Evolutionary conservation across 257 asterid species (phyloP).

Genomic region (Primulina tabacum): DNA sequence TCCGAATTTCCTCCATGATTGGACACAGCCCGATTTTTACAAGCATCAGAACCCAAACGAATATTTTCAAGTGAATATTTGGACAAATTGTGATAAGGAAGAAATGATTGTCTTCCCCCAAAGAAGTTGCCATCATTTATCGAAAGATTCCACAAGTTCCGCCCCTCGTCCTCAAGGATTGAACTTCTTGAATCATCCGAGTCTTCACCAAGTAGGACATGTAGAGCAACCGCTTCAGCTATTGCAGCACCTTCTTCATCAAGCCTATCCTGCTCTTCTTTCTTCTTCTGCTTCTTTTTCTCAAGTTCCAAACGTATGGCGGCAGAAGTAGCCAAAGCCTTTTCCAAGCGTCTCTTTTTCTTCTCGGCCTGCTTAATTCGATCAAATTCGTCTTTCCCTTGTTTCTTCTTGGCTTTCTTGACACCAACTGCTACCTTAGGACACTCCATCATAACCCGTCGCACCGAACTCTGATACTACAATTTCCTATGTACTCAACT

Average conservation of each 20-base stretch:
- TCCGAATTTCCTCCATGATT: constrained; percentile 30
- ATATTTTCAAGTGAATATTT: constrained; percentile 35
- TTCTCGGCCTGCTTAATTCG: constrained; percentile 87
- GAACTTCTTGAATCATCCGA: constrained; percentile 49
- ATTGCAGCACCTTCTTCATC: constrained; percentile 86
- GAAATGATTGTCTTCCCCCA: constrained; percentile 30
- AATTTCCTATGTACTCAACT: constrained; percentile 15
- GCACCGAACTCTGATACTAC: constrained; percentile 21
- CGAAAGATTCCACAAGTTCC: constrained; percentile 44
- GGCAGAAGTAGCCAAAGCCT: constrained; percentile 86
- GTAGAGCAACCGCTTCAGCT: constrained; percentile 87
- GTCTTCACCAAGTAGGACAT: constrained; percentile 79
- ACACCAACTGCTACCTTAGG: constrained; percentile 45
- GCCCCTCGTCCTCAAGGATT: constrained; percentile 52
- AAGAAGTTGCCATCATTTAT: constrained; percentile 33
- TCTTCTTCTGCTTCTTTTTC: constrained; percentile 75
- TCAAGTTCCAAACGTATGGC: constrained; percentile 74
- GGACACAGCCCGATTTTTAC: constrained; percentile 26
- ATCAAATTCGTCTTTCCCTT: constrained; percentile 70
- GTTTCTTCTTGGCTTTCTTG: constrained; percentile 77
- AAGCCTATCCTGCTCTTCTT: constrained; percentile 82
- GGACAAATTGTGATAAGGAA: constrained; percentile 38
- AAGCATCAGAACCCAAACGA: constrained; percentile 24
- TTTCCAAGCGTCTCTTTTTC: constrained; percentile 80
- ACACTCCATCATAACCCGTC: constrained; percentile 50